Conservation (phyloP, 441 rosid genomes). For the Pelargonium myrrhifolium region DNA sequence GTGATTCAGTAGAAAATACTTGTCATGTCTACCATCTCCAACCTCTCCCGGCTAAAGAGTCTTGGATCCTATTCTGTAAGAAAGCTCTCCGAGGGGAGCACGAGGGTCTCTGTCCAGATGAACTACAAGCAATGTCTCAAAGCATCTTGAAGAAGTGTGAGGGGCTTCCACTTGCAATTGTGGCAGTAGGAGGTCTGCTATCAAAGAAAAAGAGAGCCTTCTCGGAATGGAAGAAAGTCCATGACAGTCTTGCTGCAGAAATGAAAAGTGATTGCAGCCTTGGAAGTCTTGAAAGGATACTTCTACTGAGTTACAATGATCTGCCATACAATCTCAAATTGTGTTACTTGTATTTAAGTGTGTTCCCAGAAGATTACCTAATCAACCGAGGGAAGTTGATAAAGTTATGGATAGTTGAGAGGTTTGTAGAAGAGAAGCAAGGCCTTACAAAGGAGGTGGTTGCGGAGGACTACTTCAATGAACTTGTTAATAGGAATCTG, state of each 20-base stretch:
- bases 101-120: neutral
- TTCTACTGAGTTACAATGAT: conserved; percentile 16
- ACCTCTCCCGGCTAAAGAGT: conserved; percentile 22
- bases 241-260: conserved; percentile 8
- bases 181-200: conserved; percentile 17
- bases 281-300: conserved; percentile 11
- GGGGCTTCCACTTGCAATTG: conserved; percentile 20
- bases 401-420: conserved; percentile 15
- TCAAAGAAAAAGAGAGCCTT: conserved; percentile 11
- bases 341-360: conserved; percentile 12
- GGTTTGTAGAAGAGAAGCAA: conserved; percentile 19
- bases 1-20: conserved; percentile 19
- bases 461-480: conserved; percentile 16
- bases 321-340: conserved; percentile 16
- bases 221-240: neutral
- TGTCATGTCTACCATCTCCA: conserved; percentile 20
- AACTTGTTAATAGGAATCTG: conserved; percentile 15
- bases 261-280: conserved; percentile 13
- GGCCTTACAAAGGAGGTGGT: conserved; percentile 18
- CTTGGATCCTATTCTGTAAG: conserved; percentile 31
- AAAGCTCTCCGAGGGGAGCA: neutral
- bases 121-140: conserved; percentile 13
- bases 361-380: conserved; percentile 15
- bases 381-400: conserved; percentile 12
- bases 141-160: conserved; percentile 16